A percentile compares a stretch with the other conserved stretches of the same genome.
phyloP scores from a whole-genome alignment of 2,329 filamentous ascomycete species.

The Colletotrichum endophyticum region DNA sequence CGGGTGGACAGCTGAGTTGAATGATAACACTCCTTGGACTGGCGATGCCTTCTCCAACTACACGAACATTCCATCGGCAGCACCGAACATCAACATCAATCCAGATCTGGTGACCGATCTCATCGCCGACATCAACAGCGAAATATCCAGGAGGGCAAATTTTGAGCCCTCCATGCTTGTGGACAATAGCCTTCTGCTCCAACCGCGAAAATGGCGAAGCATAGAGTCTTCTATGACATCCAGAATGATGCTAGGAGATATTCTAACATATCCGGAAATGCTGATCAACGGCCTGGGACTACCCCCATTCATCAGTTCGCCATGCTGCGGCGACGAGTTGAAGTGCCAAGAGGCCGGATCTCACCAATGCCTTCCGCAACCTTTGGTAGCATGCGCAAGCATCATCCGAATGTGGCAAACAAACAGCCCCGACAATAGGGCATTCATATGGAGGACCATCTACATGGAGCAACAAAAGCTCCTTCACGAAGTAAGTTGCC shows the following conservation, averaged over 20 bases:
- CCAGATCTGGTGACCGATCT: neutral
- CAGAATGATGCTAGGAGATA: neutral
- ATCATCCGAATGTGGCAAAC: neutral
- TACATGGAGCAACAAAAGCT: neutral
- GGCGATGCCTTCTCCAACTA: neutral
- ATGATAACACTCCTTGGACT: neutral
- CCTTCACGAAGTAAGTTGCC: neutral
- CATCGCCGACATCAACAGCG: neutral
- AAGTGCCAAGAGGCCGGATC: neutral
- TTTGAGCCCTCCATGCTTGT: neutral
- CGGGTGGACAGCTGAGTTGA: neutral
- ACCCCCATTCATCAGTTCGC: neutral
- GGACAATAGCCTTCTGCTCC: neutral
- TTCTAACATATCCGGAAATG: neutral
- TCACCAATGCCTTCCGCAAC: neutral
- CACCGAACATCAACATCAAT: neutral
- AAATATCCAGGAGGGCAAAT: neutral
- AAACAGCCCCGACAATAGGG: neutral
- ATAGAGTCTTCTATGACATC: neutral
- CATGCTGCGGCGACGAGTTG: neutral
- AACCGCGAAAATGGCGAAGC: neutral
- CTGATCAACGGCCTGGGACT: neutral
- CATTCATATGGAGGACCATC: neutral
- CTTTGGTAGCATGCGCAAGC: neutral
- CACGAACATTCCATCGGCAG: neutral